A percentile compares a stretch with the other conserved stretches of the same genome.
Conservation (phyloP, 441 rosid species). For the Melastoma candidum region DNA sequence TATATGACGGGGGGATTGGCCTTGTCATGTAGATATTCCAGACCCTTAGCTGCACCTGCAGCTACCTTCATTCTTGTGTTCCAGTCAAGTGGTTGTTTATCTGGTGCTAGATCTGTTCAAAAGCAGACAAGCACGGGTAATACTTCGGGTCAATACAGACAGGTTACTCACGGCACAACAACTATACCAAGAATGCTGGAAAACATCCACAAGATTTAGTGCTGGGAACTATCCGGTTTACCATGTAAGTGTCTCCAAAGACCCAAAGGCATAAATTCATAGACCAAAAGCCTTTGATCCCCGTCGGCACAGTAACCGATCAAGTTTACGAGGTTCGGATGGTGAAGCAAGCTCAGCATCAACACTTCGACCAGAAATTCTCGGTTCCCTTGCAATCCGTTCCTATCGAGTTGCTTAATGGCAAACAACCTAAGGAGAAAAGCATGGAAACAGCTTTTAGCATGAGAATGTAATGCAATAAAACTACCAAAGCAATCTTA, state of each 20-base stretch:
- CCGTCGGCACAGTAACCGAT: slow-evolving; percentile 86
- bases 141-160: not conserved
- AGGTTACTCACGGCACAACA: too few relatives aligned
- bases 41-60: slow-evolving; percentile 93
- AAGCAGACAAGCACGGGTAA: not conserved
- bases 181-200: not conserved
- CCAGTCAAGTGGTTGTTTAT: slow-evolving; percentile 77
- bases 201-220: slow-evolving; percentile 6
- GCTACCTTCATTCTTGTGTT: slow-evolving; percentile 90
- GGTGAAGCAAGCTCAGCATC: slow-evolving; percentile 74
- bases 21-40: slow-evolving; percentile 81
- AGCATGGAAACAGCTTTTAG: too few relatives aligned
- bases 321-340: slow-evolving; percentile 78
- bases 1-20: slow-evolving; percentile 91
- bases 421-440: slow-evolving; percentile 48
- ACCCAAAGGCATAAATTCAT: slow-evolving; percentile 82
- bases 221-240: slow-evolving; percentile 6
- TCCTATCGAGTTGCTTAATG: slow-evolving; percentile 82
- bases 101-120: slow-evolving; percentile 55
- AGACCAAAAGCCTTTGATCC: slow-evolving; percentile 83
- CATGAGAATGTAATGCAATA: too few relatives aligned
- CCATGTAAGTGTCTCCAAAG: slow-evolving; percentile 49
- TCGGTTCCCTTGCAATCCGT: slow-evolving; percentile 81
- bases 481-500: too few relatives aligned
- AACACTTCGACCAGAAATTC: slow-evolving; percentile 78